Evolutionary conservation across 352 stramenopile genomes (phyloP).

Genomic region (Globisporangium cederbergense): DNA sequence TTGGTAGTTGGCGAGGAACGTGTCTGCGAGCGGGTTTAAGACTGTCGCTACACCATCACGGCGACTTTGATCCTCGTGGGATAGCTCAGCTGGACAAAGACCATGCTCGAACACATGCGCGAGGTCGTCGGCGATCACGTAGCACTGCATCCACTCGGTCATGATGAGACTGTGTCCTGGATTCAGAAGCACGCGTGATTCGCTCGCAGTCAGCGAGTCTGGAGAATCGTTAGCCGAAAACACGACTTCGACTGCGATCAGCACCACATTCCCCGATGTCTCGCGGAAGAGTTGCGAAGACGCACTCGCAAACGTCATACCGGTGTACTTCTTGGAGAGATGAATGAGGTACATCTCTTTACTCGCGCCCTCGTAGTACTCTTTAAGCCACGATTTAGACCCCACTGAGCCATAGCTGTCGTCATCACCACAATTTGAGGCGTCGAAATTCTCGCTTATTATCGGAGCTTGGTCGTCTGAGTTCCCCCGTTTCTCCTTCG

Average conservation of each 20-base stretch:
- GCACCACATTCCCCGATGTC: conserved; percentile 60
- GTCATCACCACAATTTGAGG: background rate
- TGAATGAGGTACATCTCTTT: conserved; percentile 87
- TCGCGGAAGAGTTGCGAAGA: conserved; percentile 60
- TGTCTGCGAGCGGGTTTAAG: conserved; percentile 47
- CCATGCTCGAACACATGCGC: conserved; percentile 57
- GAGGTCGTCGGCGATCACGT: conserved; percentile 83
- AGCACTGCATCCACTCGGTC: conserved; percentile 78
- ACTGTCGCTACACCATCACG: conserved; percentile 29
- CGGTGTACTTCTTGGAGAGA: conserved; percentile 72
- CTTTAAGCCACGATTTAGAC: conserved; percentile 42
- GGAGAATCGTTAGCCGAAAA: conserved; percentile 40
- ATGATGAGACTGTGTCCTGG: conserved; percentile 71
- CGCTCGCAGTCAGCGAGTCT: conserved; percentile 20
- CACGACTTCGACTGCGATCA: conserved; percentile 79
- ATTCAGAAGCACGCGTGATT: conserved; percentile 75
- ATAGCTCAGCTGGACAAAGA: conserved; percentile 50
- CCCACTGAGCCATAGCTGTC: background rate
- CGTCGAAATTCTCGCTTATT: background rate
- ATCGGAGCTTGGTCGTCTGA: conserved; percentile 15
- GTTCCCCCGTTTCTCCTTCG: conserved; percentile 30
- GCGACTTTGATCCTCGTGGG: conserved; percentile 35
- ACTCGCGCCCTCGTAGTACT: conserved; percentile 75
- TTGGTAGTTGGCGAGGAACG: conserved; percentile 41
- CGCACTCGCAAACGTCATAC: conserved; percentile 64